Percentiles rank a stretch among this genome's conserved stretches.
Conservation (phyloP, 1,284 basidiomycete genomes). For the Malassezia psittaci region DNA sequence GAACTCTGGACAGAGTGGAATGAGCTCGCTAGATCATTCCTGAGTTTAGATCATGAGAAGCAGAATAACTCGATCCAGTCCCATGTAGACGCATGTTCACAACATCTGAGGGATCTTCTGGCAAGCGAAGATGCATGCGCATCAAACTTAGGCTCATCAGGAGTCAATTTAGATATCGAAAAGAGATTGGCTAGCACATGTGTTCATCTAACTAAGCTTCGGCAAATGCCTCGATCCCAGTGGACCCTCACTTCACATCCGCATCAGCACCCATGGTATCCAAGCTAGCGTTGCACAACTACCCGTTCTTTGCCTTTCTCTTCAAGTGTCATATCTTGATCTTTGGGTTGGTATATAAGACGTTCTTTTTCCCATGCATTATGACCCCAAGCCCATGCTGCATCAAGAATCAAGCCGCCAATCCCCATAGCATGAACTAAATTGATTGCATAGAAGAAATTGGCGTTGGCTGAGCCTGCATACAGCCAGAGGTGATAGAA, state of each 20-base stretch:
- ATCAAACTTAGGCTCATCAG: too few species aligned
- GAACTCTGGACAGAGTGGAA: constrained; percentile 6
- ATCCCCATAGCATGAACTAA: constrained; percentile 83
- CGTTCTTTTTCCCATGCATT: constrained; percentile 35
- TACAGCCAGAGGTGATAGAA: constrained; percentile 86
- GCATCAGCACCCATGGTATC: neutral
- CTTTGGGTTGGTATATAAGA: neutral
- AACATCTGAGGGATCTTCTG: neutral
- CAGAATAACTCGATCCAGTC: neutral
- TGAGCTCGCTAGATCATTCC: neutral
- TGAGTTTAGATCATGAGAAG: neutral
- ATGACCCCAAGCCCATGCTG: constrained; percentile 57
- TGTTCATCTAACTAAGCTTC: neutral
- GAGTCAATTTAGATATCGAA: too few species aligned
- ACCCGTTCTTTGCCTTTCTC: neutral
- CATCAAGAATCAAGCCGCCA: constrained; percentile 70
- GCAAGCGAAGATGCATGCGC: too few species aligned
- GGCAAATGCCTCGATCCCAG: neutral
- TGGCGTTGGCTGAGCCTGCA: constrained; percentile 89
- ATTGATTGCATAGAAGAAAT: constrained; percentile 94
- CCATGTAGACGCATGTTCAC: neutral
- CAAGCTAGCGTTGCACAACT: constrained; percentile 18
- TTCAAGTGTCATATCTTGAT: too few species aligned
- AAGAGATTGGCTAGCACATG: neutral
- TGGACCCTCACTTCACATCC: neutral